These are phyloP conservation scores for Apophysomyces sp. DNA, from an alignment of 371 early-diverging fungal genomes.

Conservation along the genomic window DNA sequence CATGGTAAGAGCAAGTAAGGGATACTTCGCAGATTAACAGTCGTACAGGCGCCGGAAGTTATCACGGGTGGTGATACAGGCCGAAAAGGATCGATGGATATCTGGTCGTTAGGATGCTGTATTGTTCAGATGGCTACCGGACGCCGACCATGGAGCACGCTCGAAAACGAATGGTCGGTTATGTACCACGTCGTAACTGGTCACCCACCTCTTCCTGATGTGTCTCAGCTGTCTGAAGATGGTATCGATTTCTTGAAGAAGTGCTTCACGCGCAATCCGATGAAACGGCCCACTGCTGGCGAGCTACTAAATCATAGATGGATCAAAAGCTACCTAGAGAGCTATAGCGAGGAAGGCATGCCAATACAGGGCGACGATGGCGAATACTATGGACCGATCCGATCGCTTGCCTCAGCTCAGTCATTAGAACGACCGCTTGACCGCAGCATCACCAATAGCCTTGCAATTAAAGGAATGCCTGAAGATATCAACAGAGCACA, in stretches of 20 bases:
- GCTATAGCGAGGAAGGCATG: conserved; percentile 19
- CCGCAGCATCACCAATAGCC: conserved; percentile 37
- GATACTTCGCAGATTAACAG: background rate
- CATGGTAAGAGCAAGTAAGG: conserved; percentile 63
- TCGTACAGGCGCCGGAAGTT: conserved; percentile 82
- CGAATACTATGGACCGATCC: background rate
- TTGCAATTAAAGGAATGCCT: conserved; percentile 38
- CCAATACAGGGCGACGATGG: conserved; percentile 1
- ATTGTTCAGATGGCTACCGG: conserved; percentile 96
- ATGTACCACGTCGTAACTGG: conserved; percentile 83
- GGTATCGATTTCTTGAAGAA: conserved; percentile 78
- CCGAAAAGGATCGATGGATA: conserved; percentile 85
- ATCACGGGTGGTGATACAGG: conserved; percentile 81
- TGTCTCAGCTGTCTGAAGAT: conserved; percentile 56
- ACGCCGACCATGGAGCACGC: conserved; percentile 86
- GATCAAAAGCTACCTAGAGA: conserved; percentile 54
- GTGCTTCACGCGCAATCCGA: conserved; percentile 79
- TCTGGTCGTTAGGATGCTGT: conserved; percentile 94
- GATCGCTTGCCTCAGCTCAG: conserved; percentile 24
- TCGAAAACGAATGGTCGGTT: conserved; percentile 94
- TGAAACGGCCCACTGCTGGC: conserved; percentile 73
- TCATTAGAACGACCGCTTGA: conserved; percentile 33
- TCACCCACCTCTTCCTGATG: conserved; percentile 72
- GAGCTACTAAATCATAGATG: conserved; percentile 78
- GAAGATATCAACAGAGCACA: conserved; percentile 30